Percentiles rank a stretch among this genome's conserved stretches.
Evolutionary conservation across 805 yeast species (phyloP).

Genomic region (Starmerella asiatica): DNA sequence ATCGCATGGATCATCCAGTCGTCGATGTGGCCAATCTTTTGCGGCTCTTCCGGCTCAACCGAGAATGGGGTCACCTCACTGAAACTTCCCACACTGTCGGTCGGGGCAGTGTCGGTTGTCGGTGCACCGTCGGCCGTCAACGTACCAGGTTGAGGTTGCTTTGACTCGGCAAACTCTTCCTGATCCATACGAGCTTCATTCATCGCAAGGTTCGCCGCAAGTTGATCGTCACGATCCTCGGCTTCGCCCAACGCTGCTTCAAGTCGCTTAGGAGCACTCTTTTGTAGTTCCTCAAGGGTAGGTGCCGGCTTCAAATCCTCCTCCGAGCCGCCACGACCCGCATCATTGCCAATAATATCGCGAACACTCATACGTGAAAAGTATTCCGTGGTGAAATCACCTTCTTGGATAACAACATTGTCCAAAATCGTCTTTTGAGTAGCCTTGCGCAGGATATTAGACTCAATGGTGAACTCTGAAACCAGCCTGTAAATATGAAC

Average conservation of each 20-base stretch:
- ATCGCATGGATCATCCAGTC: slow-evolving; percentile 91
- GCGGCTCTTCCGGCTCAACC: slow-evolving; percentile 23
- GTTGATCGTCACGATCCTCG: slow-evolving; percentile 66
- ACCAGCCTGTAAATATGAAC: slow-evolving; percentile 95
- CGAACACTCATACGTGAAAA: slow-evolving; percentile 75
- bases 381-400: slow-evolving; percentile 95
- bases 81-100: not conserved
- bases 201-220: slow-evolving; percentile 82
- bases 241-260: slow-evolving; percentile 72
- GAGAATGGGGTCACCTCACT: slow-evolving; percentile 20
- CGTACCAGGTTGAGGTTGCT: not conserved
- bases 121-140: not conserved
- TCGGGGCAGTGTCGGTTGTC: not conserved
- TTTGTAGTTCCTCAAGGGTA: slow-evolving; percentile 21
- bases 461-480: slow-evolving; percentile 90
- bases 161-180: slow-evolving; percentile 53
- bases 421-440: slow-evolving; percentile 89
- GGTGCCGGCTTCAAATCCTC: slow-evolving; percentile 20
- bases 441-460: slow-evolving; percentile 84
- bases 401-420: slow-evolving; percentile 91
- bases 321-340: slow-evolving; percentile 22
- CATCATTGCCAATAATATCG: slow-evolving; percentile 63
- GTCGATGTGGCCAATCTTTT: slow-evolving; percentile 59
- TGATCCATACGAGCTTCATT: slow-evolving; percentile 71
- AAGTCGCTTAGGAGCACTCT: slow-evolving; percentile 21